Percentiles rank a stretch among this genome's conserved stretches.
phyloP scores from a whole-genome alignment of 2,329 filamentous ascomycete species.

The Aspergillus candidus region DNA sequence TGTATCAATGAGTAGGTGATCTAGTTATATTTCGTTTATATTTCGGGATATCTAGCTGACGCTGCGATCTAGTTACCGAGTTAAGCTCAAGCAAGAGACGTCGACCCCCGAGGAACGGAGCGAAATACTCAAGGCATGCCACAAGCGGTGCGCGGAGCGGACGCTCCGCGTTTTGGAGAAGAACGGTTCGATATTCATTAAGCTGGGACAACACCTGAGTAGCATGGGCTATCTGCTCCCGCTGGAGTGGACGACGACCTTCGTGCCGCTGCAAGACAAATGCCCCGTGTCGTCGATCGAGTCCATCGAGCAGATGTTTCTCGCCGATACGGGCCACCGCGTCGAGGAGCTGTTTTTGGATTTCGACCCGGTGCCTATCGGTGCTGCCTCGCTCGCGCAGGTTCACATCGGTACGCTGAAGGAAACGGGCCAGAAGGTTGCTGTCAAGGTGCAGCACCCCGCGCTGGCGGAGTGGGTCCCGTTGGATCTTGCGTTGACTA shows the following conservation, averaged over 20 bases:
- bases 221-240: constrained; percentile 94
- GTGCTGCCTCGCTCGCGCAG: constrained; percentile 88
- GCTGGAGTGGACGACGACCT: constrained; percentile 87
- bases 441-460: constrained; percentile 95
- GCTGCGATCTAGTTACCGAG: constrained; percentile 63
- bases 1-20: constrained; percentile 78
- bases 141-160: constrained; percentile 84
- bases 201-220: constrained; percentile 91
- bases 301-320: constrained; percentile 81
- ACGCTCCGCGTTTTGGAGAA: constrained; percentile 84
- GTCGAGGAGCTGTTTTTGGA: constrained; percentile 80
- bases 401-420: constrained; percentile 83
- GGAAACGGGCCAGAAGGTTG: constrained; percentile 76
- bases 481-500: constrained; percentile 78
- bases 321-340: constrained; percentile 69
- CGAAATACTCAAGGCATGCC: constrained; percentile 71
- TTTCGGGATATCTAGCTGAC: constrained; percentile 1
- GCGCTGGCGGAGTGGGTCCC: constrained; percentile 81
- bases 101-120: constrained; percentile 60
- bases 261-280: constrained; percentile 91
- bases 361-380: constrained; percentile 74
- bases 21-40: neutral
- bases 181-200: constrained; percentile 98
- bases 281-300: constrained; percentile 88
- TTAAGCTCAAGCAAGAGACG: constrained; percentile 65